These are phyloP conservation scores for Coemansia sp. DNA, from an alignment of 192 early-diverging fungal genomes.

Conservation along the genomic window DNA sequence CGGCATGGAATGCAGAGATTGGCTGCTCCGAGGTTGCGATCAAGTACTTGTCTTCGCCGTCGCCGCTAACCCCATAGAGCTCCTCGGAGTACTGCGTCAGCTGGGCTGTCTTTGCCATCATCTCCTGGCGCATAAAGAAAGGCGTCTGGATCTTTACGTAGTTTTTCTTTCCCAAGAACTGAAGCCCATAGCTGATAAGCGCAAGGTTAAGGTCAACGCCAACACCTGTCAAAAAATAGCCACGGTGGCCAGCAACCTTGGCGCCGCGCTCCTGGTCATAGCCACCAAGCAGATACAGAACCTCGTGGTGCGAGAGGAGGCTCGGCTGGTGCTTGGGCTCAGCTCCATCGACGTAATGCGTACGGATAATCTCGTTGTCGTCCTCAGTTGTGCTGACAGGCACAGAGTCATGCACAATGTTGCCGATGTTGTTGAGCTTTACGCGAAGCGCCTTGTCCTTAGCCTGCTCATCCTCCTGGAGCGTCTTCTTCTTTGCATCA, in stretches of 20 bases:
- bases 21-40: slow-evolving; percentile 99
- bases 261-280: slow-evolving; percentile 88
- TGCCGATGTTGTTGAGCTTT: slow-evolving; percentile 93
- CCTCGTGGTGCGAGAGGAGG: slow-evolving; percentile 88
- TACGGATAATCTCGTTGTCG: slow-evolving; percentile 69
- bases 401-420: slow-evolving; percentile 92
- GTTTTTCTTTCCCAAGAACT: slow-evolving; percentile 77
- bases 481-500: slow-evolving; percentile 67
- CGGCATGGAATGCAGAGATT: slow-evolving; percentile 93
- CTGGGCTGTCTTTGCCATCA: slow-evolving; percentile 99
- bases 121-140: slow-evolving; percentile 95
- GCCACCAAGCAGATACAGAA: slow-evolving; percentile 85
- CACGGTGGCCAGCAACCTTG: slow-evolving; percentile 97
- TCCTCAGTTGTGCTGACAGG: slow-evolving; percentile 85
- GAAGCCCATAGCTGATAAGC: slow-evolving; percentile 92
- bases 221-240: slow-evolving; percentile 93
- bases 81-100: slow-evolving; percentile 97
- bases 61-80: slow-evolving; percentile 87
- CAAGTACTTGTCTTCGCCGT: slow-evolving; percentile 91
- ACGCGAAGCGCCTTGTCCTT: slow-evolving; percentile 65
- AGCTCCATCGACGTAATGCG: slow-evolving; percentile 58
- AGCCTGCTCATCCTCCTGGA: slow-evolving; percentile 73
- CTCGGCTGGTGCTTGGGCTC: slow-evolving; percentile 62
- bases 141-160: slow-evolving; percentile 97
- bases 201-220: slow-evolving; percentile 98